Percentiles rank a stretch among this genome's conserved stretches.
These are phyloP conservation scores for Nissolia schottii DNA, from an alignment of 306 rosid species.

Conservation along the genomic window DNA sequence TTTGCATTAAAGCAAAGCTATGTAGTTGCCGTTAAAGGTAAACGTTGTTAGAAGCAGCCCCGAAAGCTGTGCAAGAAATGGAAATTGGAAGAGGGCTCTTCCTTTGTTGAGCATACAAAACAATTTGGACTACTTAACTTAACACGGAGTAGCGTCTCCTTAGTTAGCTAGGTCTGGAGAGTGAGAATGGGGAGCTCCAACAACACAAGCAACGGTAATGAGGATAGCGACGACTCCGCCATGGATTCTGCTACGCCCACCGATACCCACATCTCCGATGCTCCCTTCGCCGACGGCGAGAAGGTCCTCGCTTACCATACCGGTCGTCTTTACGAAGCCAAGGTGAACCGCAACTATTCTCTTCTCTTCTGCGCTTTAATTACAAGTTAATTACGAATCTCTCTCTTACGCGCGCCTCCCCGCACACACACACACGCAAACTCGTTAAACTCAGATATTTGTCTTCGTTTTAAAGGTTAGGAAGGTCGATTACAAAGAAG, in stretches of 20 bases:
- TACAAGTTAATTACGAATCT: too few species aligned
- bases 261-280: conserved; percentile 20
- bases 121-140: too few species aligned
- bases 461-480: conserved; percentile 48
- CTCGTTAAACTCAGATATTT: background rate
- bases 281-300: conserved; percentile 50
- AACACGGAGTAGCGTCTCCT: too few species aligned
- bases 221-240: conserved; percentile 33
- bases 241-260: background rate
- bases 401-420: too few species aligned
- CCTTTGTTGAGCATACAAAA: background rate
- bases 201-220: background rate
- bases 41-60: background rate
- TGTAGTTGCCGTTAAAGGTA: too few species aligned
- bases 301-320: conserved; percentile 58
- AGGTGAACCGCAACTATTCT: conserved; percentile 26
- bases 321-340: conserved; percentile 53
- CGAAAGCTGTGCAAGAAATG: background rate
- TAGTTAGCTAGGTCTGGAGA: too few species aligned
- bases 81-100: background rate
- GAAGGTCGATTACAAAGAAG: conserved; percentile 25
- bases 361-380: background rate
- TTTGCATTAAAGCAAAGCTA: background rate
- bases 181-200: conserved; percentile 52
- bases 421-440: background rate